Evolutionary conservation across 805 yeast genomes (phyloP).

Genomic region (Cyberlindnera lachancei): DNA sequence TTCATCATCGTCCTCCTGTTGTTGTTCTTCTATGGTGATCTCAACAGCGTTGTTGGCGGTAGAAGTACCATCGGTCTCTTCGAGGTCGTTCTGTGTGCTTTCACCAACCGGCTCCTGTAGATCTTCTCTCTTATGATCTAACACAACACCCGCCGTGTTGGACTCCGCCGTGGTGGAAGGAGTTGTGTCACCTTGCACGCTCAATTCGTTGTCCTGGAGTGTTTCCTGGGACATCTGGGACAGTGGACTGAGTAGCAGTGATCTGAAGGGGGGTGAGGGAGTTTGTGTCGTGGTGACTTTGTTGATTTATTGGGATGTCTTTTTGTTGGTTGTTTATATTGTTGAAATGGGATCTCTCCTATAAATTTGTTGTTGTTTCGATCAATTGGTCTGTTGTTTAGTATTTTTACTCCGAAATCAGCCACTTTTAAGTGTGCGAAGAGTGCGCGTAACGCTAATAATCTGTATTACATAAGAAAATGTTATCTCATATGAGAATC

Average conservation of each 20-base stretch:
- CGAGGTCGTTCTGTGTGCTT: not conserved
- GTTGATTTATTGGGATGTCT: not conserved
- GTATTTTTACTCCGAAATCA: too few relatives aligned
- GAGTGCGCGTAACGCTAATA: too few relatives aligned
- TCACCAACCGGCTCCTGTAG: conserved; percentile 6
- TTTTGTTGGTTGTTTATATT: not conserved
- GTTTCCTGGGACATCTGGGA: conserved; percentile 1
- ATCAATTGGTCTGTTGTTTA: too few relatives aligned
- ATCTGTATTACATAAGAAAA: too few relatives aligned
- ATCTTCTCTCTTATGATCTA: too few relatives aligned
- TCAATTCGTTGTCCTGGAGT: not conserved
- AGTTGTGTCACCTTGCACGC: not conserved
- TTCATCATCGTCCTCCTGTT: conserved; percentile 3
- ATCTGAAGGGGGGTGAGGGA: too few relatives aligned
- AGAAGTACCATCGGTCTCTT: not conserved
- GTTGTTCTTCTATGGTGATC: not conserved
- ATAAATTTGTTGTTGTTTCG: too few relatives aligned
- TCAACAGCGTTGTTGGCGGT: too few relatives aligned
- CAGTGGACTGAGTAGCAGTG: too few relatives aligned
- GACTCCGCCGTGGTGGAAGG: not conserved
- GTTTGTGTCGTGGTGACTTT: not conserved
- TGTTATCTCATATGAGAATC: too few relatives aligned
- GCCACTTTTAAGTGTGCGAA: too few relatives aligned
- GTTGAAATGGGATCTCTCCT: too few relatives aligned
- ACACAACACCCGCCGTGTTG: not conserved